phyloP scores from a whole-genome alignment of 768 basidiomycete species.

The Leccinum imitatum region DNA sequence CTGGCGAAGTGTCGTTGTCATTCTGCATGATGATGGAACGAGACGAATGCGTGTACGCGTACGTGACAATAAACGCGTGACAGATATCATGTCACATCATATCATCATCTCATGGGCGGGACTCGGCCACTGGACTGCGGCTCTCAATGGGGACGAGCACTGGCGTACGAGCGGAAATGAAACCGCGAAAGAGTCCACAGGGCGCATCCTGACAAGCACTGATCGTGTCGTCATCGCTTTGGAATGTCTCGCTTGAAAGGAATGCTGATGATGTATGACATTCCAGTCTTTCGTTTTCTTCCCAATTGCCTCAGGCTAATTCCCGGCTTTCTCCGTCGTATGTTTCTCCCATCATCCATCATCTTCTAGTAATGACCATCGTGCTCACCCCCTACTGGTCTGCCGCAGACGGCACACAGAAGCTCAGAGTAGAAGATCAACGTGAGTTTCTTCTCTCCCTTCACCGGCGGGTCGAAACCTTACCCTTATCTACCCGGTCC shows the following conservation, averaged over 20 bases:
- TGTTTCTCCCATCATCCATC: not conserved
- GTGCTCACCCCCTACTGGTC: constrained; percentile 70
- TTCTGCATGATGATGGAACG: constrained; percentile 11
- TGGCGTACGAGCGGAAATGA: not conserved
- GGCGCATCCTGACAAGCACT: not conserved
- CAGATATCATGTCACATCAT: constrained; percentile 13
- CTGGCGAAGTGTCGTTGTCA: constrained; percentile 42
- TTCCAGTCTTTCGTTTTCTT: not conserved
- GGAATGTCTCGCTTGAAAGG: constrained; percentile 1
- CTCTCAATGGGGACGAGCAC: too few relatives aligned
- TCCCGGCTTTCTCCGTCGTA: constrained; percentile 15
- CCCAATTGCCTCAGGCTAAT: not conserved
- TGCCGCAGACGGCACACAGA: constrained; percentile 60
- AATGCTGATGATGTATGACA: constrained; percentile 2
- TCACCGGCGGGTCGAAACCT: not conserved
- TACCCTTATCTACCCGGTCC: constrained; percentile 3
- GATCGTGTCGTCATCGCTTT: not conserved
- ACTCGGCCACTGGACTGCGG: too few relatives aligned
- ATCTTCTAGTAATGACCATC: constrained; percentile 45
- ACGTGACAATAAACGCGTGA: constrained; percentile 22
- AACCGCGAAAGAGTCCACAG: not conserved
- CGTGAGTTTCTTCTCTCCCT: constrained; percentile 35
- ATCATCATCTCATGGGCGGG: not conserved
- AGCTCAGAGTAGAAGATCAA: constrained; percentile 58
- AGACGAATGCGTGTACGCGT: constrained; percentile 3